A percentile compares a stretch with the other conserved stretches of the same genome.
Evolutionary conservation across 2,329 filamentous ascomycete genomes (phyloP).

Genomic region (Monosporascus sp.): DNA sequence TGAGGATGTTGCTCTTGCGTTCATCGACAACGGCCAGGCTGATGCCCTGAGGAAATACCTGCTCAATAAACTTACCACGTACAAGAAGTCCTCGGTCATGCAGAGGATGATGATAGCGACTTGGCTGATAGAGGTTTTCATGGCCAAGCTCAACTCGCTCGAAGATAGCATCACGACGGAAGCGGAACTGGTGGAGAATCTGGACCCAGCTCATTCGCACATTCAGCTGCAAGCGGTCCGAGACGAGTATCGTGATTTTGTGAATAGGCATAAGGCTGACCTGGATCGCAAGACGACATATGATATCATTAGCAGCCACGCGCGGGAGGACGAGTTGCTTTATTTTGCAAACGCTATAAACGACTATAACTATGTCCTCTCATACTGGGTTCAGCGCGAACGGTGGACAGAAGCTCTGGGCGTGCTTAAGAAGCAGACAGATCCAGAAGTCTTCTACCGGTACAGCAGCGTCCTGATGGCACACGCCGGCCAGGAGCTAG

Average conservation of each 20-base stretch:
- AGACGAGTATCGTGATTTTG: constrained; percentile 83
- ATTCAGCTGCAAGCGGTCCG: constrained; percentile 66
- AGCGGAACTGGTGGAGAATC: constrained; percentile 69
- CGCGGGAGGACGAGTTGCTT: constrained; percentile 84
- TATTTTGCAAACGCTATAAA: constrained; percentile 85
- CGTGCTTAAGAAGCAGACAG: constrained; percentile 88
- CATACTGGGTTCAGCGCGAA: constrained; percentile 96
- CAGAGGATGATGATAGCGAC: constrained; percentile 92
- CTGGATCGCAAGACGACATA: constrained; percentile 90
- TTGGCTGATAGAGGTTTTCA: constrained; percentile 94
- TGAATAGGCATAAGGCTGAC: constrained; percentile 76
- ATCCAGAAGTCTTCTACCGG: constrained; percentile 89
- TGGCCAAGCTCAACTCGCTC: constrained; percentile 91
- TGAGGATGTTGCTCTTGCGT: constrained; percentile 85
- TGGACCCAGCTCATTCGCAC: constrained; percentile 64
- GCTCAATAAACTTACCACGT: constrained; percentile 71
- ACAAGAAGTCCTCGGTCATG: constrained; percentile 83
- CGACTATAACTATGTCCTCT: constrained; percentile 90
- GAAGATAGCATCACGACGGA: constrained; percentile 92
- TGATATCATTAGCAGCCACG: constrained; percentile 92
- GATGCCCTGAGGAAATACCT: constrained; percentile 90
- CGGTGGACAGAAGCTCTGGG: constrained; percentile 81
- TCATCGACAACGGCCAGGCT: constrained; percentile 85
- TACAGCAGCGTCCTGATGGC: constrained; percentile 97
- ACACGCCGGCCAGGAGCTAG: constrained; percentile 74